These are phyloP conservation scores for Beauveria scarabaeidicola DNA, from an alignment of 2,329 filamentous ascomycete species.

Conservation along the genomic window DNA sequence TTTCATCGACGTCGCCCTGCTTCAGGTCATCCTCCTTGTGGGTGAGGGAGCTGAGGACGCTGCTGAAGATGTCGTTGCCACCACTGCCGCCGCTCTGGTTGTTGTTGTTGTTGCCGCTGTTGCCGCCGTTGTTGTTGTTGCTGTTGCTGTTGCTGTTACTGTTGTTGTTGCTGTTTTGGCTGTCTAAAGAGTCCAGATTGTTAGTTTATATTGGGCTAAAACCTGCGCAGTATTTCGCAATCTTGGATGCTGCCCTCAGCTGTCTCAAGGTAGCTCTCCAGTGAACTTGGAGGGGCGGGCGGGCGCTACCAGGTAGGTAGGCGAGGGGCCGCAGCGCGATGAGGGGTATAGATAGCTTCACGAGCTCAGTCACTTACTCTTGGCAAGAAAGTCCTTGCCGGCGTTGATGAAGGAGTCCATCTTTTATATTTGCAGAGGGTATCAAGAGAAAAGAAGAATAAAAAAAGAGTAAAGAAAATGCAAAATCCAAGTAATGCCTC, in stretches of 20 bases:
- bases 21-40: slow-evolving; percentile 41
- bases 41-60: slow-evolving; percentile 37
- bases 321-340: neutral
- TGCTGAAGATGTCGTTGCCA: slow-evolving; percentile 40
- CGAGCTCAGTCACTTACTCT: slow-evolving; percentile 3
- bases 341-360: slow-evolving; percentile 1
- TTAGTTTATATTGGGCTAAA: neutral
- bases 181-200: neutral
- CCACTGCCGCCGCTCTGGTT: slow-evolving; percentile 22
- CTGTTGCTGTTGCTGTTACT: neutral
- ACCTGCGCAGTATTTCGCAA: neutral
- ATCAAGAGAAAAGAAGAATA: neutral
- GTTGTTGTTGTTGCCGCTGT: slow-evolving; percentile 18
- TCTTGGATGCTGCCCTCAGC: neutral
- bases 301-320: neutral
- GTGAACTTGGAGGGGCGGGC: neutral
- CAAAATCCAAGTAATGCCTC: neutral
- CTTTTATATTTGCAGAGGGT: neutral
- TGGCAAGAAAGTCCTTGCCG: slow-evolving; percentile 28
- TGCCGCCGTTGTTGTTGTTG: slow-evolving; percentile 27
- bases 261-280: neutral
- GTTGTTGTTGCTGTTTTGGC: neutral
- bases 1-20: slow-evolving; percentile 41
- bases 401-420: slow-evolving; percentile 32
- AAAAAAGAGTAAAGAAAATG: neutral